Percentiles rank a stretch among this genome's conserved stretches.
Evolutionary conservation across 352 stramenopile species (phyloP).

Genomic region (Globisporangium spiculum): DNA sequence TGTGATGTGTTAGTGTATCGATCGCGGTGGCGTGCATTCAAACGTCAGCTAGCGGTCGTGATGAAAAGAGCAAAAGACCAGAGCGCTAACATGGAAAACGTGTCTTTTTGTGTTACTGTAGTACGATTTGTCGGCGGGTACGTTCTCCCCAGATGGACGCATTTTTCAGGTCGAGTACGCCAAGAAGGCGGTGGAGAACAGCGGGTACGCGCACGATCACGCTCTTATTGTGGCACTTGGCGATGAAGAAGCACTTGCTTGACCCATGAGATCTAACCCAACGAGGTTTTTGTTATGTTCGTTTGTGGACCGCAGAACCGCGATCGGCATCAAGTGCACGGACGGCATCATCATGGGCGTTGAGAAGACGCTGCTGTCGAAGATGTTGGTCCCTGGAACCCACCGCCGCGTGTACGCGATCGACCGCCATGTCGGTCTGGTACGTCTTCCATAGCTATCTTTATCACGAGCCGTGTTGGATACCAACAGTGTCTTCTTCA

Average conservation of each 20-base stretch:
- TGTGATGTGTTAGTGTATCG: background rate
- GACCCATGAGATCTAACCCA: background rate
- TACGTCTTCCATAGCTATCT: conserved; percentile 14
- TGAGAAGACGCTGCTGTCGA: conserved; percentile 94
- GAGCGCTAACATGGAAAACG: background rate
- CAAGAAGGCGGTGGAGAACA: conserved; percentile 97
- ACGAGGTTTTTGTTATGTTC: background rate
- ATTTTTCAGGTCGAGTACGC: conserved; percentile 99
- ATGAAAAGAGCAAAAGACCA: background rate
- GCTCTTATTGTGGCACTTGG: background rate
- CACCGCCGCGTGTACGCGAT: conserved; percentile 89
- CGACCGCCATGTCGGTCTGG: conserved; percentile 90
- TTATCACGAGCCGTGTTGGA: background rate
- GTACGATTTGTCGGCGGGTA: conserved; percentile 89
- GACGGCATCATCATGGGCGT: conserved; percentile 97
- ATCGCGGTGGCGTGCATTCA: background rate
- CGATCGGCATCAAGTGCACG: conserved; percentile 96
- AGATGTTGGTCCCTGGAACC: conserved; percentile 90
- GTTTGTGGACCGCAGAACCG: conserved; percentile 61
- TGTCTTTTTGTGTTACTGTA: conserved; percentile 16
- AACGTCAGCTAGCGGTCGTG: background rate
- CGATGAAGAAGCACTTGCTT: background rate
- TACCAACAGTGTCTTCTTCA: background rate
- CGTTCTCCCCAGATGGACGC: conserved; percentile 97
- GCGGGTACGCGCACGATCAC: conserved; percentile 43